Base-by-base conservation (phyloP, 2,329 filamentous ascomycete species). In the Colletotrichum lindemuthianum region DNA sequence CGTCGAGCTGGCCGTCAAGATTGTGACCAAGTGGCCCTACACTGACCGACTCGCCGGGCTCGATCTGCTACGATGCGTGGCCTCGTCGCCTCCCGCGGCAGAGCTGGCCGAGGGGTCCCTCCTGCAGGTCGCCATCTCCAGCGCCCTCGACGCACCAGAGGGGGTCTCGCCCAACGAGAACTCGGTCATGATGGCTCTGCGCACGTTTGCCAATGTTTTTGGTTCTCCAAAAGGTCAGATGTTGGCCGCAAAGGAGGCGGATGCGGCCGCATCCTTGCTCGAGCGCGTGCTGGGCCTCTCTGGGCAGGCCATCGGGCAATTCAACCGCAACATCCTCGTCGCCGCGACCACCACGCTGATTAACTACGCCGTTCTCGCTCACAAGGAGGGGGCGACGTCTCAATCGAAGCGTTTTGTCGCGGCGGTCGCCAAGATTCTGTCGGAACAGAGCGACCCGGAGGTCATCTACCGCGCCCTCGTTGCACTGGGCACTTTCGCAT, bases 121-220 rank as follows among this genome's bases (percentile, higher is more conserved):
- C 11, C 78, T 97, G 7, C 82, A 88, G 39, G 75, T 82, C 6
- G 79, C 80, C 16, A 75, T 85, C 3, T 70, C 71, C 6, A 74
- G 74, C 47, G 70, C 78, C 41, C 65, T 82, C 67, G 68, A 76
- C 68, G 66, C 78, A 74, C 47, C 86, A 77, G 84, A 88, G 8
- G 75, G 78, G 5, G 79, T 84, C 0, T 82, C 87, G 2, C 81
- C 90, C 0, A 88, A 88, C 41, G 84, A 90, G 57, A 97, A 97
- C 76, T 93, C 93, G 69, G 86, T 88, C 10, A 97, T 98, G 90
- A 91, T 99, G 82, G 89, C 90, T 0, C 83, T 93, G 11, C 91
- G 96, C 4, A 87, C 90, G 12, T 83, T 98, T 52, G 90, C 88
- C 36, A 99, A 99, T 70, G 81, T 97, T 8, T 97, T 97, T 73